Conservation (phyloP, 345 rosid genomes). For the Streptanthus diversifolius region DNA sequence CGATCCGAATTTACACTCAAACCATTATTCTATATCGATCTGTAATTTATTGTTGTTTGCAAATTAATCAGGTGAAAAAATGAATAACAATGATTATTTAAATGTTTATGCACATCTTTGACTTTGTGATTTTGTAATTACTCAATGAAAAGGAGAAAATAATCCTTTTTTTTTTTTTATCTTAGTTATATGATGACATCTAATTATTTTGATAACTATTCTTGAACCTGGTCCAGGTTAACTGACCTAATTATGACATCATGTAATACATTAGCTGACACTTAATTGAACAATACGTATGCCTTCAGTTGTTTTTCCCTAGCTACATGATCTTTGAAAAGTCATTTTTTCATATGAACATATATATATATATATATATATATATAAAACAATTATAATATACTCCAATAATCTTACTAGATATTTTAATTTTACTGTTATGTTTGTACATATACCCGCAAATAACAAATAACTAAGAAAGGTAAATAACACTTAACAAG, state of each 20-base stretch:
- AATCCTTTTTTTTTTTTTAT: background rate
- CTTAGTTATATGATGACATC: background rate
- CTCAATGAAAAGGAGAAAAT: background rate
- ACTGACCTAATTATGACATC: slow-evolving; percentile 23
- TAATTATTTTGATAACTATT: background rate
- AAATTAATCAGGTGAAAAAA: background rate
- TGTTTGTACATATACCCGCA: background rate
- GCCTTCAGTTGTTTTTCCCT: background rate
- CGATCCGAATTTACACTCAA: slow-evolving; percentile 18
- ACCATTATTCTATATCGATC: background rate
- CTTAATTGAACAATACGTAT: background rate
- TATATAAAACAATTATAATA: background rate
- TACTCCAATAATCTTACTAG: background rate
- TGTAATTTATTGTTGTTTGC: background rate
- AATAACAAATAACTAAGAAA: background rate
- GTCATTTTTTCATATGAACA: background rate
- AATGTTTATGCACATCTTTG: background rate
- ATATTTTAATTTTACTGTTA: background rate
- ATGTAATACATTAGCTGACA: slow-evolving; percentile 7
- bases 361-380: background rate
- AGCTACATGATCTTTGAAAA: background rate
- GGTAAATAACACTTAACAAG: background rate
- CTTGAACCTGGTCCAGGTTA: background rate
- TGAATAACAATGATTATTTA: background rate
- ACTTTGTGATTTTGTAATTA: background rate